Conservation (phyloP, 2,329 filamentous ascomycete species). For the Fusarium oxysporum region DNA sequence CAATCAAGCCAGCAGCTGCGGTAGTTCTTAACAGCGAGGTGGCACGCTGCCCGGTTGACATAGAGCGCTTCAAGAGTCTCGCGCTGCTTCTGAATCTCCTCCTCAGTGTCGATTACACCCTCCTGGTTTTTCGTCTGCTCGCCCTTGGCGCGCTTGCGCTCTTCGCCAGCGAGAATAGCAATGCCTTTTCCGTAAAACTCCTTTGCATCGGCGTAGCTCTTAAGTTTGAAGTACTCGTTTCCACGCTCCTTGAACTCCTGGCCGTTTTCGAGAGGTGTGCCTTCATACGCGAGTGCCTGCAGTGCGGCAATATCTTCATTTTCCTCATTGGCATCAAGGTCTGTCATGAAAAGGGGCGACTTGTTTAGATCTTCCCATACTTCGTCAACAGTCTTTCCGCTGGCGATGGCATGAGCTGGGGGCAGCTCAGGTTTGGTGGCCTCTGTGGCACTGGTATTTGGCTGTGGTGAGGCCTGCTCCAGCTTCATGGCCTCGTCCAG, state of each 20-base stretch:
- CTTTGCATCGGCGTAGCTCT: conserved; percentile 82
- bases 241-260: conserved; percentile 90
- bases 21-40: conserved; percentile 90
- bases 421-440: conserved; percentile 59
- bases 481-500: conserved; percentile 52
- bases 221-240: conserved; percentile 84
- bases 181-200: conserved; percentile 95
- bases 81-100: conserved; percentile 70
- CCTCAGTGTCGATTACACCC: conserved; percentile 56
- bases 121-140: conserved; percentile 48
- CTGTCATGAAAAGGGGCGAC: conserved; percentile 94
- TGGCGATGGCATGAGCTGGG: conserved; percentile 55
- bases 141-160: conserved; percentile 63
- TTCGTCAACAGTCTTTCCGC: conserved; percentile 64
- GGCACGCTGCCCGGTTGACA: conserved; percentile 89
- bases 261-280: conserved; percentile 84
- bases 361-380: conserved; percentile 68
- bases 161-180: conserved; percentile 73
- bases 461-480: conserved; percentile 10
- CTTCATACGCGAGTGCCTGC: conserved; percentile 92
- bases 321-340: conserved; percentile 85
- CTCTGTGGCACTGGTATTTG: conserved; percentile 16
- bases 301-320: conserved; percentile 89
- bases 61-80: conserved; percentile 80
- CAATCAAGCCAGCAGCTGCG: conserved; percentile 88